Evolutionary conservation across 2,329 filamentous ascomycete genomes (phyloP), one percentile per base, ranked within the genome.

Genomic region (Microcera coccophila): DNA sequence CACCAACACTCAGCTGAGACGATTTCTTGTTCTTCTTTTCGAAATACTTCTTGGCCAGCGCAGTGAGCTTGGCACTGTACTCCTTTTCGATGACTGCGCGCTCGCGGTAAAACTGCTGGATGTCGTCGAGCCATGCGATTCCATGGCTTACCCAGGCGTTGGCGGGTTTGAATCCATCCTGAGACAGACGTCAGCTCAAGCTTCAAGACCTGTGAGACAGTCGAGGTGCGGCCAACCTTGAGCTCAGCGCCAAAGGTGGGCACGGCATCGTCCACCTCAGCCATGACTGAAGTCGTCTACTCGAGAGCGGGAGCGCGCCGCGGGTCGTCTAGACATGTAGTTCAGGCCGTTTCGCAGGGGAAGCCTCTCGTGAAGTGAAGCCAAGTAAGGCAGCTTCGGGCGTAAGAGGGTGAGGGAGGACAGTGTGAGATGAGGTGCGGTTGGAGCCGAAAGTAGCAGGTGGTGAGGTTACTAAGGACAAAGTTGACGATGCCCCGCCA

Each of bases 101-200:
- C 68, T 98, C 93, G 52, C 93, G 87, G 74, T 97, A 98, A 73
- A 97, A 98, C 62, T 88, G 84, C 66, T 98, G 89, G 50, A 98
- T 87, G 59, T 98, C 93, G 60, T 96, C 91, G 46, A 98, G 82
- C 91, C 91, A 98, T 53, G 80, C 75, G 64, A 98, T 95, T 52
- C 91, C 90, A 65, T 87, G 84, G 50, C 82, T 76, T 44, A 94
- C 87, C 93, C 93, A 98, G 59, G 78, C 81, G 70, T 90, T 96
- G 64, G 94, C 90, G 15, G 89, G 82, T 69, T 94, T 96, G 77
- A 96, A 98, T 62, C 87, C 88, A 82, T 98, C 93, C 89, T 96
- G 20, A 37, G 35, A 39, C 29, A 38, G 42, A 19, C 5, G 16
- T 38, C 17, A 41, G 34, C 36, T 9, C 24, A 14, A 62, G 45